A percentile compares a stretch with the other conserved stretches of the same genome.
phyloP scores from a whole-genome alignment of 1,284 basidiomycete species.

The Vanrija pseudolonga region DNA sequence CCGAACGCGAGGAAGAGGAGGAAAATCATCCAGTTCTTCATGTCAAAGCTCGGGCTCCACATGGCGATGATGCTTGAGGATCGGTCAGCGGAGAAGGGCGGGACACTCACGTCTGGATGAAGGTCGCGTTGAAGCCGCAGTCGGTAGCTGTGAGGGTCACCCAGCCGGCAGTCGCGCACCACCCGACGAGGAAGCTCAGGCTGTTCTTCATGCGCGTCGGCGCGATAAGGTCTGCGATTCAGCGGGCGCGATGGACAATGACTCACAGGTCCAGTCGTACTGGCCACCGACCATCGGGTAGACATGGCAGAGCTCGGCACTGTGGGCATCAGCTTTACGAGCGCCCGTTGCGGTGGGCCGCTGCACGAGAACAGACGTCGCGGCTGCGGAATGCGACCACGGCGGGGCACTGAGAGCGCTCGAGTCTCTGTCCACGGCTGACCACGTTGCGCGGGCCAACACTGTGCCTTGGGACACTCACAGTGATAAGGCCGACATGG shows the following conservation, averaged over 20 bases:
- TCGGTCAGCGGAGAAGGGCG: too few species aligned
- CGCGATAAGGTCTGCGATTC: constrained; percentile 16
- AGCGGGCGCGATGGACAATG: neutral
- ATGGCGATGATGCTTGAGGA: constrained; percentile 36
- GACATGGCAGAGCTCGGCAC: constrained; percentile 8
- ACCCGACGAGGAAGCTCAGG: constrained; percentile 20
- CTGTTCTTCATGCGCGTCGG: constrained; percentile 18
- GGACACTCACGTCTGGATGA: constrained; percentile 11
- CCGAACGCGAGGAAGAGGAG: constrained; percentile 24
- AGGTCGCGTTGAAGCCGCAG: constrained; percentile 12
- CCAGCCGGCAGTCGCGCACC: constrained; percentile 17
- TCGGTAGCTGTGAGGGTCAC: constrained; percentile 30
- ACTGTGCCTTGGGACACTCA: too few species aligned
- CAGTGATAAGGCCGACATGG: constrained; percentile 26
- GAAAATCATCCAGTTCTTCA: constrained; percentile 17
- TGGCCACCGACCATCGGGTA: constrained; percentile 31
- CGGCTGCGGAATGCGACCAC: too few species aligned
- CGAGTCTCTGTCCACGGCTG: too few species aligned
- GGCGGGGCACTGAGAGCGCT: too few species aligned
- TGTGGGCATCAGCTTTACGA: neutral
- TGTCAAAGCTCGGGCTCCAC: constrained; percentile 30
- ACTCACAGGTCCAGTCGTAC: constrained; percentile 33
- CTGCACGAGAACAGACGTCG: too few species aligned
- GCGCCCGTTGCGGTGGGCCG: too few species aligned
- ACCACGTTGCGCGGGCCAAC: too few species aligned